Percentiles rank a stretch among this genome's conserved stretches.
phyloP scores from a whole-genome alignment of 1,284 basidiomycete genomes.

The Schizophyllum commune region DNA sequence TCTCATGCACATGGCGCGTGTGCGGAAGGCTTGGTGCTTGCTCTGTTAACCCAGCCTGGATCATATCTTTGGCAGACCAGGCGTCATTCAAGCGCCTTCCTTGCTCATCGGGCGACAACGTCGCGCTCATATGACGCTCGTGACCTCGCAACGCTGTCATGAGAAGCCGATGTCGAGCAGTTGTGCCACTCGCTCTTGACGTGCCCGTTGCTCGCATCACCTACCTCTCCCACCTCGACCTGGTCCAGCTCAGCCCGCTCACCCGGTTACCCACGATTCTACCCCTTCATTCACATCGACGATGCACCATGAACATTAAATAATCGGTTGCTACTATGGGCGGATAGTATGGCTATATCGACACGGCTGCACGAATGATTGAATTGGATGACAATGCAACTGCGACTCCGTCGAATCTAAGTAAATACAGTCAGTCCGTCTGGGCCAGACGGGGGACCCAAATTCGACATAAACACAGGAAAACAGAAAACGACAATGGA shows the following conservation, averaged over 20 bases:
- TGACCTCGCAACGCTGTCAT: too few relatives aligned
- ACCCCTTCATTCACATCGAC: neutral
- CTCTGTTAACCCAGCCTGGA: neutral
- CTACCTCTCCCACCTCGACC: too few relatives aligned
- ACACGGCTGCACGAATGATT: neutral
- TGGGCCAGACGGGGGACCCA: neutral
- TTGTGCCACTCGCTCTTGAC: too few relatives aligned
- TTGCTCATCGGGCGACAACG: neutral
- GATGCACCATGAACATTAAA: neutral
- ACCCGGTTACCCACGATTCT: constrained; percentile 15
- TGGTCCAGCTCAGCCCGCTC: too few relatives aligned
- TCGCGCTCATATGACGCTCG: neutral
- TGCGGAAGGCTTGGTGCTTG: too few relatives aligned
- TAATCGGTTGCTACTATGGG: neutral
- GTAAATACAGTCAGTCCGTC: neutral
- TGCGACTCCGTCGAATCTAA: neutral
- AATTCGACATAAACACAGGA: neutral
- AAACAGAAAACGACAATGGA: neutral
- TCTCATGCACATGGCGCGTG: neutral
- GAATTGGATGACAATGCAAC: neutral
- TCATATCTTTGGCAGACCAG: neutral
- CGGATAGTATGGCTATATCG: neutral
- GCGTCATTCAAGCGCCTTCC: neutral
- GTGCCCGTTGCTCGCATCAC: too few relatives aligned
- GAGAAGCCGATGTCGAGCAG: too few relatives aligned